Evolutionary conservation across 306 rosid genomes (phyloP).

Genomic region (Lathyrus tuberosus): DNA sequence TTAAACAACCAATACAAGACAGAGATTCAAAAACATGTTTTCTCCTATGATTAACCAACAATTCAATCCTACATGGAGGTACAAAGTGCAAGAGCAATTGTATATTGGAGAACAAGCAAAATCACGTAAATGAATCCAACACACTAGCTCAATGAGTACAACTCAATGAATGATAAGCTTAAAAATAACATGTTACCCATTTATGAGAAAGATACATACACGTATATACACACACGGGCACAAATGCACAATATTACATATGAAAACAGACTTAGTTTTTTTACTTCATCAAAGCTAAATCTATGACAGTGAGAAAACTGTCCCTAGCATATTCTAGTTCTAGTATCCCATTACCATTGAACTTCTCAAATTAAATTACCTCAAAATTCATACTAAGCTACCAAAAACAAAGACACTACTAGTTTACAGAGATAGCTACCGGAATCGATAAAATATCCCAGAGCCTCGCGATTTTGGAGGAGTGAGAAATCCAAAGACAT

Average conservation of each 20-base stretch:
- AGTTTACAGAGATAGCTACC: constrained; percentile 53
- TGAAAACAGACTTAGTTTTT: constrained; percentile 29
- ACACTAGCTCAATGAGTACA: not conserved
- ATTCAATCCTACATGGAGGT: not conserved
- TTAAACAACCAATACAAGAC: constrained; percentile 18
- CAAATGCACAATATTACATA: constrained; percentile 35
- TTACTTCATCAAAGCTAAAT: constrained; percentile 34
- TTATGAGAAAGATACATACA: constrained; percentile 37
- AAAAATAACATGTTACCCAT: constrained; percentile 34
- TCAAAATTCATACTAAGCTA: constrained; percentile 49
- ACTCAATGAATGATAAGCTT: constrained; percentile 1
- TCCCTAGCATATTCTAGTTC: constrained; percentile 45
- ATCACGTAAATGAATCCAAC: not conserved
- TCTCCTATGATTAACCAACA: constrained; percentile 1
- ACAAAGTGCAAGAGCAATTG: not conserved
- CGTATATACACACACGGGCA: not conserved
- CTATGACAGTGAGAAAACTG: constrained; percentile 31
- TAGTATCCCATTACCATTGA: constrained; percentile 25
- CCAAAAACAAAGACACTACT: constrained; percentile 16
- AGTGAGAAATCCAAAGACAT: not conserved
- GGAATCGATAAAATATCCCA: constrained; percentile 69
- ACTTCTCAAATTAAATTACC: constrained; percentile 45
- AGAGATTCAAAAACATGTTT: constrained; percentile 4
- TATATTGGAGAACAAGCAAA: constrained; percentile 15
- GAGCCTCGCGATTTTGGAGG: constrained; percentile 35